A percentile compares a stretch with the other conserved stretches of the same genome.
These are phyloP conservation scores for Phytopythium sindhum DNA, from an alignment of 352 stramenopile genomes.

Conservation along the genomic window DNA sequence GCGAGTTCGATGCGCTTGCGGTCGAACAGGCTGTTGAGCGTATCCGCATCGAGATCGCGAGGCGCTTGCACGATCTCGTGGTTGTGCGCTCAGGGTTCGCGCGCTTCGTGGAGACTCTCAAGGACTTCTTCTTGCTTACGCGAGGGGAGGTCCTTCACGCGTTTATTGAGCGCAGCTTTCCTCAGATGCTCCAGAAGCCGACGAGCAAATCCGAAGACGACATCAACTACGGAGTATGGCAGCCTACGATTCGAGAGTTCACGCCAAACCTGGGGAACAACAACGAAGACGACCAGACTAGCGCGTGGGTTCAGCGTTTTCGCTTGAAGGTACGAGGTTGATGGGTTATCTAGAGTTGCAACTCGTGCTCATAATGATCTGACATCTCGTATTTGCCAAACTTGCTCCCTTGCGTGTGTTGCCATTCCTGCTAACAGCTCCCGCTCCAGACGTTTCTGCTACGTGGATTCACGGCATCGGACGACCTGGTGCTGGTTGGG, in stretches of 20 bases:
- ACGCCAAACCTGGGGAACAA: conserved; percentile 5
- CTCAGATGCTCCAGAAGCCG: conserved; percentile 49
- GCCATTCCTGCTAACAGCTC: conserved; percentile 17
- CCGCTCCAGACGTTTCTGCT: conserved; percentile 60
- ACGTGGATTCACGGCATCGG: conserved; percentile 33
- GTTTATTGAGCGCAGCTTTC: conserved; percentile 60
- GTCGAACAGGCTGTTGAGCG: conserved; percentile 60
- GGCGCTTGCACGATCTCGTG: conserved; percentile 55
- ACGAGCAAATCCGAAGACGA: conserved; percentile 56
- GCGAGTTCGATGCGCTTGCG: conserved; percentile 43
- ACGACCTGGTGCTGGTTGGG: conserved; percentile 25
- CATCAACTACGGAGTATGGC: conserved; percentile 62
- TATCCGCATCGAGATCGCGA: conserved; percentile 49
- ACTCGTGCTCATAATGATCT: neutral
- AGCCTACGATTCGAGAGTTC: conserved; percentile 47
- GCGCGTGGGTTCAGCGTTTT: conserved; percentile 30
- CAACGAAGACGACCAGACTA: conserved; percentile 24
- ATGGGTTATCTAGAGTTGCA: neutral
- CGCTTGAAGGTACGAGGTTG: conserved; percentile 31
- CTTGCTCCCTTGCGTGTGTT: neutral
- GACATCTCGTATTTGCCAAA: neutral
- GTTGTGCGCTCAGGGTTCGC: conserved; percentile 69
- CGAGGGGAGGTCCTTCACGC: conserved; percentile 73
- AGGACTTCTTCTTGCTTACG: conserved; percentile 64
- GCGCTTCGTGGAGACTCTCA: conserved; percentile 47